Percentiles rank a stretch among this genome's conserved stretches.
Conservation (phyloP, 2,329 filamentous ascomycete species). For the Hypoxylon sp. region DNA sequence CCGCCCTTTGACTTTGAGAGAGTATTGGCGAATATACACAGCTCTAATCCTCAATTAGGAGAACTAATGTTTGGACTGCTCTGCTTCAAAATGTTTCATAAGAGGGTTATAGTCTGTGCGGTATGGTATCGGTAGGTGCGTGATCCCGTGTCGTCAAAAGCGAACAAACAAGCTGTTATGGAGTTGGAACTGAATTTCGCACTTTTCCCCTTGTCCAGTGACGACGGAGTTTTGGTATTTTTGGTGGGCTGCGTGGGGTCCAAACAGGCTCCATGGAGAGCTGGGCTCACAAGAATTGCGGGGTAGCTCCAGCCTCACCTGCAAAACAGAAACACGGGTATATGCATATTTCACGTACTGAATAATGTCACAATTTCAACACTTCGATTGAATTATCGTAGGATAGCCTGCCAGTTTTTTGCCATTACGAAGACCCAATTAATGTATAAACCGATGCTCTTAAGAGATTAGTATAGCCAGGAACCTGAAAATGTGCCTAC, state of each 20-base stretch:
- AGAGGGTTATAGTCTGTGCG: neutral
- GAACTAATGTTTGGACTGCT: neutral
- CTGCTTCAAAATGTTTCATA: neutral
- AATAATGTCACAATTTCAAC: neutral
- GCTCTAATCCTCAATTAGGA: neutral
- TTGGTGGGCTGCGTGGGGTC: conserved; percentile 28
- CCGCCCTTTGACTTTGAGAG: neutral
- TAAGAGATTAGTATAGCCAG: conserved; percentile 1
- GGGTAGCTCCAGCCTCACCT: conserved; percentile 39
- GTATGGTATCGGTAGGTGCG: neutral
- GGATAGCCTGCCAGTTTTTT: neutral
- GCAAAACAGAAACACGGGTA: neutral
- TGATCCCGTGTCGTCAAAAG: conserved; percentile 23
- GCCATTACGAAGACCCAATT: neutral
- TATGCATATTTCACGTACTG: conserved; percentile 3
- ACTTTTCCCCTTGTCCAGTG: conserved; percentile 20
- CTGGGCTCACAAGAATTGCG: conserved; percentile 22
- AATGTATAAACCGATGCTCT: neutral
- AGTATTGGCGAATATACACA: neutral
- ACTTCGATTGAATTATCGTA: neutral
- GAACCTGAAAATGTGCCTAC: conserved; percentile 10
- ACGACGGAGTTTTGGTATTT: conserved; percentile 31
- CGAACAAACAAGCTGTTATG: conserved; percentile 8
- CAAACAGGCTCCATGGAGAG: conserved; percentile 12
- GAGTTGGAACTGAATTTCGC: conserved; percentile 40